phyloP scores from a whole-genome alignment of 2,329 filamentous ascomycete genomes.

The Conoideocrella luteorostrata region DNA sequence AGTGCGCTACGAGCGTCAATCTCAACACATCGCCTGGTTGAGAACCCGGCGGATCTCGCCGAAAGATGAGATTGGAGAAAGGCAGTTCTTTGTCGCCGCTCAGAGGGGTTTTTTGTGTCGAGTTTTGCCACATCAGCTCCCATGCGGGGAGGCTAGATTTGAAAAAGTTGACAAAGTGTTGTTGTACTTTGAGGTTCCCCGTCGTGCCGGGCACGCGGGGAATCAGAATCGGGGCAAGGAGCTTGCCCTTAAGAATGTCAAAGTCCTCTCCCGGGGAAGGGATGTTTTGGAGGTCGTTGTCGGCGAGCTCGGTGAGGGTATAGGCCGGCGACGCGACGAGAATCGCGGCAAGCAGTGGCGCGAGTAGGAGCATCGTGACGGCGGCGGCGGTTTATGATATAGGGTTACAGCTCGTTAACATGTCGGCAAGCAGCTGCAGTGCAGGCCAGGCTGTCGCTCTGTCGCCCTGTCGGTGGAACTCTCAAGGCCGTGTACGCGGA shows the following conservation, averaged over 20 bases:
- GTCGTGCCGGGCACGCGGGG: constrained; percentile 84
- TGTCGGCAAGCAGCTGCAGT: too few species aligned
- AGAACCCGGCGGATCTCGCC: constrained; percentile 81
- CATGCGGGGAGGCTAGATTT: constrained; percentile 65
- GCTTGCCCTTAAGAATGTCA: constrained; percentile 65
- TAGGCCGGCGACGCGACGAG: constrained; percentile 15
- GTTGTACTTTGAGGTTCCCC: constrained; percentile 64
- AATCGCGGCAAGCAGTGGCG: neutral
- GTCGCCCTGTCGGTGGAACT: too few species aligned
- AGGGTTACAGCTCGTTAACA: too few species aligned
- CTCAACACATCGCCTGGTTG: constrained; percentile 67
- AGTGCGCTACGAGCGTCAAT: constrained; percentile 86
- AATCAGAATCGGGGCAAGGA: constrained; percentile 81
- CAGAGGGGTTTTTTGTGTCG: constrained; percentile 74
- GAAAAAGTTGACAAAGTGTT: constrained; percentile 84
- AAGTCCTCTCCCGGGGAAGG: constrained; percentile 70
- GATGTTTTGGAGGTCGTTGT: constrained; percentile 65
- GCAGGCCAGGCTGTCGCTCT: too few species aligned
- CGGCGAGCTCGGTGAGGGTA: constrained; percentile 55
- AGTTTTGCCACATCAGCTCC: constrained; percentile 80
- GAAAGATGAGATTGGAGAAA: constrained; percentile 82
- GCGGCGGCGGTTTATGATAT: neutral
- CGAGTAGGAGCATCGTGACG: constrained; percentile 7
- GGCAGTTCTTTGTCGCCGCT: constrained; percentile 66
- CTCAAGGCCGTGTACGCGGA: too few species aligned